Base-by-base conservation (phyloP, 176 grass and related monocot genomes). In the Oryza meyeriana region DNA sequence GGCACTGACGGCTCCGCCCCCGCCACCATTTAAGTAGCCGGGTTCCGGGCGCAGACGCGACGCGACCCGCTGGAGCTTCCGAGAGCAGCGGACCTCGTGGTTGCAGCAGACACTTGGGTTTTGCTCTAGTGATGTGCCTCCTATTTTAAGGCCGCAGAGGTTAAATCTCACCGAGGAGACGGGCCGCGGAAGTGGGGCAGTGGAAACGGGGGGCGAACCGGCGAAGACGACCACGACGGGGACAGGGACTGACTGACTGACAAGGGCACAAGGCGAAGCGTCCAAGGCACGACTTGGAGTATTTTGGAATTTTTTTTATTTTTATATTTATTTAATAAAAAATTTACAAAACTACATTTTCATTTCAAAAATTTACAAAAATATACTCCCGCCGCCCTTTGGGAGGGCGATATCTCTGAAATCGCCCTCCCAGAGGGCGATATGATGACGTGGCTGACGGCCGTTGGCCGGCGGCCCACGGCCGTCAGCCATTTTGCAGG, bases 81-180 rank as follows among this genome's bases (percentile, higher is more conserved):
- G 38, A 89, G 87, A 85, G 58, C 55, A 38, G 40, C 25, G 64
- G 2, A 48, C 82, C 77, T 89, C 6, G 87, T 40, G 64, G 71
- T 64, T 61, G 38, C 17, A 25, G 39, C 38, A 4, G 36, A 10
- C 22, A 7, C 64, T 35, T 18, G 18, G 20, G 55, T 41, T 39
- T 20, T 80, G 31, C 12, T 26, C 52, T 12, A 47, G 2, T 50
- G 47, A 44, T 79, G 36, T 3, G 18, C 35, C 20, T 2, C 28
- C 17, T 74, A 69, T 12, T 39, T 48, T 30, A 74, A 68, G 80
- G 59, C 42, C 38, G 48, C 20, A 25, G 61, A 8, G 8, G 45
- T 79, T 44, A 27, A 66, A 82, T 62, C 34, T 50, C 26, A 63
- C 45, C 22, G 44, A 72, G 57, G 24, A 44, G 4, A n/a, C 42